These are phyloP conservation scores for Phoenix dactylifera DNA, from an alignment of 176 grass and related monocot species.

Conservation along the genomic window DNA sequence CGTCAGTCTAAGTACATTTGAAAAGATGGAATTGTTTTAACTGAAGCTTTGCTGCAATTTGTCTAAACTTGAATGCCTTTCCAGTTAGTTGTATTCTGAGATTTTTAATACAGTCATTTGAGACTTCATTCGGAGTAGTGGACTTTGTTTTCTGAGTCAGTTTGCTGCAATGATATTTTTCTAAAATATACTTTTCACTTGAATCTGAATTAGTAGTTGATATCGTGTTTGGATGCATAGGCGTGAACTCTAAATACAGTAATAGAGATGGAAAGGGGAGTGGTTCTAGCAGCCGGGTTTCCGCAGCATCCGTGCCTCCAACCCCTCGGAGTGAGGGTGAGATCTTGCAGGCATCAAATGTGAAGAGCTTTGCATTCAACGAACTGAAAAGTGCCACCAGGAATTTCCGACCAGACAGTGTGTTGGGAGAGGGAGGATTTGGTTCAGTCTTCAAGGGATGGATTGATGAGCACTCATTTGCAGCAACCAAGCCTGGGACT, in stretches of 20 bases:
- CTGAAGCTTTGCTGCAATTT: too few relatives aligned
- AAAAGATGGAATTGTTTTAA: too few relatives aligned
- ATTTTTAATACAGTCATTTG: too few relatives aligned
- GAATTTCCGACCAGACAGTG: slow-evolving; percentile 72
- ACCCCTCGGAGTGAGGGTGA: slow-evolving; percentile 59
- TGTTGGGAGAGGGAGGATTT: slow-evolving; percentile 81
- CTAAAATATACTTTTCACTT: background rate
- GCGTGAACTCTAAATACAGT: slow-evolving; percentile 1
- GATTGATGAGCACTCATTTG: slow-evolving; percentile 60
- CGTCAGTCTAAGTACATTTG: too few relatives aligned
- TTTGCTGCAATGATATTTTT: too few relatives aligned
- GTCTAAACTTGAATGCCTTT: too few relatives aligned
- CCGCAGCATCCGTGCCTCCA: slow-evolving; percentile 21
- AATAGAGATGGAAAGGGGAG: slow-evolving; percentile 26
- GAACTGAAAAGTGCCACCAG: slow-evolving; percentile 46
- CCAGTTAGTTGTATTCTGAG: too few relatives aligned
- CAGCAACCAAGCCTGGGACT: slow-evolving; percentile 45
- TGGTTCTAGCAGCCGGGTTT: slow-evolving; percentile 48
- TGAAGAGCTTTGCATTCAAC: slow-evolving; percentile 63
- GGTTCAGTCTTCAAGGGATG: slow-evolving; percentile 80
- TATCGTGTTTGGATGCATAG: slow-evolving; percentile 15
- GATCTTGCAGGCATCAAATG: slow-evolving; percentile 46
- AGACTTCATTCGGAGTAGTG: too few relatives aligned
- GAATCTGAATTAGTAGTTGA: slow-evolving; percentile 1
- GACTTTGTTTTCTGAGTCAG: too few relatives aligned